Conservation (phyloP, 169 alveolate species). For the Cyclospora cayetanensis region DNA sequence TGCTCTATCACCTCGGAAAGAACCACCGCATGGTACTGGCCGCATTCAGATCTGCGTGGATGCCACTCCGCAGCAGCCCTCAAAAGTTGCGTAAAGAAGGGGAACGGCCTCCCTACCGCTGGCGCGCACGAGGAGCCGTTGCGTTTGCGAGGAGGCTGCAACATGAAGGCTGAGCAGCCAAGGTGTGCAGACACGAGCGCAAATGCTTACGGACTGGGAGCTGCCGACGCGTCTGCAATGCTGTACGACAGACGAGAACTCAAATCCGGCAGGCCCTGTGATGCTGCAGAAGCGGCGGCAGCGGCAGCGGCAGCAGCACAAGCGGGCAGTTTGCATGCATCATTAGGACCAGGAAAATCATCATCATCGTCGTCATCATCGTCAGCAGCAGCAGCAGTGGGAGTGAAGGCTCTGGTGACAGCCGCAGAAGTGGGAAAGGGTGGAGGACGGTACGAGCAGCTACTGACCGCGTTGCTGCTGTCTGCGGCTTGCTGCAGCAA, state of each 20-base stretch:
- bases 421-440: neutral
- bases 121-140: too few species aligned
- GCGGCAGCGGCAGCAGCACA: neutral
- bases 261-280: slow-evolving; percentile 30
- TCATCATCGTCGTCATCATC: too few species aligned
- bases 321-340: too few species aligned
- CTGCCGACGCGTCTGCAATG: slow-evolving; percentile 9
- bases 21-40: slow-evolving; percentile 33
- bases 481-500: neutral
- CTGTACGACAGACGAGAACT: neutral
- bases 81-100: too few species aligned
- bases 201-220: neutral
- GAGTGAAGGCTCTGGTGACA: neutral
- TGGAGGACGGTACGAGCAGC: neutral
- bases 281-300: slow-evolving; percentile 7
- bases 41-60: neutral
- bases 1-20: slow-evolving; percentile 51
- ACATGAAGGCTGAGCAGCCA: too few species aligned
- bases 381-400: neutral
- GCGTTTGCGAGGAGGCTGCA: too few species aligned
- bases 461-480: slow-evolving; percentile 22
- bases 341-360: too few species aligned
- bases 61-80: neutral
- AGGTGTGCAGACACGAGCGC: too few species aligned
- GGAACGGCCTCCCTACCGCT: too few species aligned